Evolutionary conservation across 148 eudicot species (phyloP), one percentile per base, ranked within the genome.

Genomic region (Linanthus parryae): DNA sequence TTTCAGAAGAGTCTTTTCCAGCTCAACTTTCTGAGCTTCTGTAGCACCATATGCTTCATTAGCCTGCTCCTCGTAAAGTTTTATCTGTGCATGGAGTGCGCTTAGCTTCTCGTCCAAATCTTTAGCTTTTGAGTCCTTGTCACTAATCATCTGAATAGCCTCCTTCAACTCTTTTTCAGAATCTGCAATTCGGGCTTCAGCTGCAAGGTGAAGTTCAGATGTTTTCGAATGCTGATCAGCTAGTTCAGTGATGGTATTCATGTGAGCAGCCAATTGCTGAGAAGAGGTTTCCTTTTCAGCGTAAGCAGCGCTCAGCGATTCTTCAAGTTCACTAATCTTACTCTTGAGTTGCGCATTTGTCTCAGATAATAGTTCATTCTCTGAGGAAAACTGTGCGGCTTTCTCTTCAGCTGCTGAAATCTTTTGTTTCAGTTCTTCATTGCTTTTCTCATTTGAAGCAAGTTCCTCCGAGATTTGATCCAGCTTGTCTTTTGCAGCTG

Each of bases 311-410:
- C 62, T 67, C 27, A 90, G 57, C 51, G 62, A 62, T 40, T 68
- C 77, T 44, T 83, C 77, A 42, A 92, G 81, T 39, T 92, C 90
- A 61, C 72, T 74, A 48, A 83, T 63, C 69, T 79, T 78, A 63
- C 37, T 67, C 63, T 73, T 74, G 40, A 90, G 75, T 65, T 85
- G 81, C 31, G 63, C 34, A 59, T 75, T 89, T 42, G 81, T 85
- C 60, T 75, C 95, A 1, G 58, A 78, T 31, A 91, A 67, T 58
- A 70, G 38, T 52, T 75, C 79, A 50, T 68, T 83, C 59, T 86
- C 95, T 8, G 83, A 72, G 36, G 57, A 51, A 43, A 67, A 78
- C 45, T 71, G 74, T 10, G 71, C 72, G 54, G 74, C 82, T 69
- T 79, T 83, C 21, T 70, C 73, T 63, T 91, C 89, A 22, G 61